A percentile compares a stretch with the other conserved stretches of the same genome.
These are phyloP conservation scores for Eimeria brunetti DNA, from an alignment of 169 alveolate genomes.

Conservation along the genomic window DNA sequence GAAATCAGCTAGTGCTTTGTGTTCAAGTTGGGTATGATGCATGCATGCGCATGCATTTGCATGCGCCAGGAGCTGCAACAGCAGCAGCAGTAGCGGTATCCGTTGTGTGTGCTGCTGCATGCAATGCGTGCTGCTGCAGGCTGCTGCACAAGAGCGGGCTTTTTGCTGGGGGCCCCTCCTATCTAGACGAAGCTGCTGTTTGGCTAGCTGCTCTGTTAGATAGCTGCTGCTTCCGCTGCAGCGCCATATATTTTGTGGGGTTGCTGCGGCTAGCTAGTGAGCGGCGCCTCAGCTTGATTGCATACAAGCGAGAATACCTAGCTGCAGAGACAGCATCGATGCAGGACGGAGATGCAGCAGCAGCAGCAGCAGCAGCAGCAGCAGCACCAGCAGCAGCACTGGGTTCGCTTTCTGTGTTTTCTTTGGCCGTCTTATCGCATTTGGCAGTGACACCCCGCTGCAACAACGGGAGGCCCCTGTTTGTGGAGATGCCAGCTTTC, in stretches of 20 bases:
- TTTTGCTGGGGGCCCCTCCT: not conserved
- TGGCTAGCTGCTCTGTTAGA: slow-evolving; percentile 30
- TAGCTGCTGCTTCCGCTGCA: slow-evolving; percentile 59
- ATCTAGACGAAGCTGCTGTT: slow-evolving; percentile 37
- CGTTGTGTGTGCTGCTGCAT: not conserved
- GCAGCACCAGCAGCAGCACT: not conserved
- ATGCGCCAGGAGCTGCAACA: not conserved
- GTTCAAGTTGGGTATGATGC: not conserved
- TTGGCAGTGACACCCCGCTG: slow-evolving; percentile 61
- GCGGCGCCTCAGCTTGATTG: slow-evolving; percentile 33
- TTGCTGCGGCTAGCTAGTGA: slow-evolving; percentile 36
- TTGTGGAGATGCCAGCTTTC: slow-evolving; percentile 22
- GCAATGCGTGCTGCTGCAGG: slow-evolving; percentile 14
- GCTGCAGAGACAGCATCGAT: not conserved
- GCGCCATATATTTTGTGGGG: slow-evolving; percentile 35
- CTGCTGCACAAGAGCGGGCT: slow-evolving; percentile 49
- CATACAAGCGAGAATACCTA: not conserved
- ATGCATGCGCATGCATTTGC: not conserved
- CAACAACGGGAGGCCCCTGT: not conserved
- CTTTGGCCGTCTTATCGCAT: slow-evolving; percentile 34
- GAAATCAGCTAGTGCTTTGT: not conserved
- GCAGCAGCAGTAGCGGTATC: not conserved
- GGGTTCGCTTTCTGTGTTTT: slow-evolving; percentile 5
- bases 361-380: not conserved
- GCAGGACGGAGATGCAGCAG: not conserved